These are phyloP conservation scores for Parachlorella kessleri DNA, from an alignment of 139 green algal genomes.

Conservation along the genomic window DNA sequence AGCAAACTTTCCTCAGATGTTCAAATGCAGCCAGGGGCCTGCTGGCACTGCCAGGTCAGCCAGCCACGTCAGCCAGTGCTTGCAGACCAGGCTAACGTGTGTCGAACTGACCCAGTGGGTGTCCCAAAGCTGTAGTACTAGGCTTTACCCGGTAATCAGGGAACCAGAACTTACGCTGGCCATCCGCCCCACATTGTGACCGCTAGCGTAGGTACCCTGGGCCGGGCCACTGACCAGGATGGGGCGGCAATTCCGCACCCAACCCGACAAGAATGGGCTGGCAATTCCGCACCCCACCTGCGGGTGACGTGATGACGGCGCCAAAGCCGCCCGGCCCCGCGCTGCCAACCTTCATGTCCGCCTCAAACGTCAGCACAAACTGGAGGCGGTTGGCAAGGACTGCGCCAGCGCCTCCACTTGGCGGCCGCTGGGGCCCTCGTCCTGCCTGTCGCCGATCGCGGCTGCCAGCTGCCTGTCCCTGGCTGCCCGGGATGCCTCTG, in stretches of 20 bases:
- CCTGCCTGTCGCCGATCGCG: not conserved
- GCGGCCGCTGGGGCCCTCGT: not conserved
- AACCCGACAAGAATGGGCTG: too few relatives aligned
- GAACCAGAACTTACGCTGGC: too few relatives aligned
- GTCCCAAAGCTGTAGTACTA: not conserved
- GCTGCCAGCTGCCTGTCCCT: conserved; percentile 1
- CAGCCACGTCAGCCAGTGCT: not conserved
- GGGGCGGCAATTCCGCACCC: too few relatives aligned
- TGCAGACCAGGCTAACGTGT: too few relatives aligned
- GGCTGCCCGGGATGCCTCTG: not conserved
- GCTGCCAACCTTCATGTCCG: not conserved
- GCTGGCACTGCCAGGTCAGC: not conserved
- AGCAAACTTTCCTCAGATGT: not conserved
- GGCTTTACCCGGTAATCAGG: not conserved
- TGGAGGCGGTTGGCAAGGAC: not conserved
- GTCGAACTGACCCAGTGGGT: too few relatives aligned
- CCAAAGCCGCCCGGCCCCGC: not conserved
- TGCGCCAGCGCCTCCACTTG: not conserved
- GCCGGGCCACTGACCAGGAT: too few relatives aligned
- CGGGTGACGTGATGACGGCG: not conserved
- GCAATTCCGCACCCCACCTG: conserved; percentile 1
- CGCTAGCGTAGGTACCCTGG: too few relatives aligned
- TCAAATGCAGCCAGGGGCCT: not conserved
- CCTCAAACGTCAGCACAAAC: not conserved
- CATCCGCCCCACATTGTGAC: not conserved